phyloP scores from a whole-genome alignment of 805 yeast species.

The Tetrapisispora arboricola region DNA sequence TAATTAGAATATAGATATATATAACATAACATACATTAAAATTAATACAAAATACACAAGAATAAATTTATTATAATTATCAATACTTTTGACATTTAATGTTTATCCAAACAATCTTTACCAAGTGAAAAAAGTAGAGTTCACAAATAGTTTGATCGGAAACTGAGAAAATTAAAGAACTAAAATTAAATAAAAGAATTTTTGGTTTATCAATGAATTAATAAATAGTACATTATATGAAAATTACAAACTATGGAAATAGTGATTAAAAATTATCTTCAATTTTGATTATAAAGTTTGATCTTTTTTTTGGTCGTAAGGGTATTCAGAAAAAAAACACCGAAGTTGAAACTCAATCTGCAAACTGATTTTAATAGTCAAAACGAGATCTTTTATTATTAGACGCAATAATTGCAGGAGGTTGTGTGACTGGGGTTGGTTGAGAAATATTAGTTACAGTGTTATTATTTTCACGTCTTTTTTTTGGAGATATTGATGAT shows the following conservation, averaged over 20 bases:
- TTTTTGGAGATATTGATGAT: constrained; percentile 1
- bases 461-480: neutral
- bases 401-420: neutral
- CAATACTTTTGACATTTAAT: no score
- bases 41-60: neutral
- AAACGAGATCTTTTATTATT: constrained; percentile 4
- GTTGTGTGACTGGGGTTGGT: neutral
- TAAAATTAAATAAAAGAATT: no score
- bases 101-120: no score
- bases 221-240: neutral
- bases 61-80: neutral
- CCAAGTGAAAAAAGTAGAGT: no score
- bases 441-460: neutral
- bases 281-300: neutral
- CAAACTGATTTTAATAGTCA: neutral
- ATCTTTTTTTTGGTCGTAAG: neutral
- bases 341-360: no score
- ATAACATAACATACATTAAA: no score
- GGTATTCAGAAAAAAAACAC: neutral
- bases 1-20: neutral
- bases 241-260: neutral
- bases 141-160: no score
- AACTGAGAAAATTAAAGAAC: no score
- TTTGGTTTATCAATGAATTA: neutral
- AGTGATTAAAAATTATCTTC: neutral